Evolutionary conservation across 1,139 yeast genomes (phyloP), one percentile per base, ranked within the genome.

Genomic region (Candida dubliniensis): DNA sequence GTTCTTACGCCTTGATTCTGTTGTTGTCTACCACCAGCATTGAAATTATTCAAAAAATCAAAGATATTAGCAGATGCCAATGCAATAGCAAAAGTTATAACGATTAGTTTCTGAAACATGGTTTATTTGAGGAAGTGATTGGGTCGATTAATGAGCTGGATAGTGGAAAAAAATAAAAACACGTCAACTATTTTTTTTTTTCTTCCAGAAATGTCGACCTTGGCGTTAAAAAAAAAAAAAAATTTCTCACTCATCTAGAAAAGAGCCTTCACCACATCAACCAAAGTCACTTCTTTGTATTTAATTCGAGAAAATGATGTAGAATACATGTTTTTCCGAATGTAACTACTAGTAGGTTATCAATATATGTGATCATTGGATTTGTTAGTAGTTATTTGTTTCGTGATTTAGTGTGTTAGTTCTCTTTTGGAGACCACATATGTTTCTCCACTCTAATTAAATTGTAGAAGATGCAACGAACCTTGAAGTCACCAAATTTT

Each of bases 1-100:
- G 57, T 57, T 34, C 52, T 61, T 10, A 54, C 57, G 29, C 56
- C 64, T 31, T 51, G 56, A 10, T 50, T 50, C 26, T 43, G 45
- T 8, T 47, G 49, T 18, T 47, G 47, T 14, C 37, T 32, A n/a
- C 48, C 44, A 8, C 58, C 56, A 11, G 55, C 57, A 45, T 64
- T 64, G 40, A 66, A 67, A 45, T 61, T 52, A 40, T 68, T 63
- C 47, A 74, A 59, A 46, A 73, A 69, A 51, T 69, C 67, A 53
- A 67, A 68, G 36, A 68, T 38, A 43, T 57, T 58, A 26, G 73
- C 74, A 4, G 48, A 47, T 10, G 42, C 38, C 15, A 38, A 10
- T 13, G 37, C n/a, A 18, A 33, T 14, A n/a, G 26, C 18, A 12
- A 36, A 36, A 10, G 37, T 9, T 23, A 31, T 18, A 13, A 24